Base-by-base conservation (phyloP, 2,329 filamentous ascomycete genomes). In the Thyridium curvatum region DNA sequence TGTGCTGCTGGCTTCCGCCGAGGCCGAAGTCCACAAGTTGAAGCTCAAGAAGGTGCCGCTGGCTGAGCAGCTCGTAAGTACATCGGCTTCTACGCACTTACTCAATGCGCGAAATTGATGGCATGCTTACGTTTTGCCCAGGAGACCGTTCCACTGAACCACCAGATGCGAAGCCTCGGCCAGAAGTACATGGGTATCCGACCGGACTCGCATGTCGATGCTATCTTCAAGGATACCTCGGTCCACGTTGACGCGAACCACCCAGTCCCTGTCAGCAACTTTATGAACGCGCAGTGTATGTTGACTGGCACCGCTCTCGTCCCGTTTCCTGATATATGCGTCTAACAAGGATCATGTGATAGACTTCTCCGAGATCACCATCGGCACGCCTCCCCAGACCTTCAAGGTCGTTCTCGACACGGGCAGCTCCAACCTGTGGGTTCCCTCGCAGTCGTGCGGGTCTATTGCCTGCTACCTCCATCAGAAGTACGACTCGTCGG, bases 321-420 rank as follows among this genome's bases (percentile, higher is more conserved):
- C n/a, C 33, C 12, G 31, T 32, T 36, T 7, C 12, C 35, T 40
- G 16, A 43, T 46, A 30, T 41, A 30, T 37, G 6, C 15, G 12
- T 36, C 30, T 39, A n/a, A 44, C 41, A 18, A 28, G 14, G 31
- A n/a, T 32, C 13, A 29, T 45, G 26, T n/a, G 7, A 1, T 45
- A 94, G 90, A 98, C 75, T 98, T 95, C 79, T 94, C 91, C 52
- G 89, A 96, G 66, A 96, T 98, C 63, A 77, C 80, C 52, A 79
- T 98, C 62, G 93, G 93, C 49, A 91, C 83, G 35, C 93, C 93
- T 49, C 83, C 93, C 28, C 93, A 98, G 72, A 76, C 70, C 52
- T 98, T 98, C 82, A 98, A 98, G 79, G 94, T 98, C 51, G 85
- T 98, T 48, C 84, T 98, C 48, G 93, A 98, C 65, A 98, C 93